Percentiles rank a stretch among this genome's conserved stretches.
phyloP scores from a whole-genome alignment of 768 basidiomycete species.

The Peribolospora kevripleyi region DNA sequence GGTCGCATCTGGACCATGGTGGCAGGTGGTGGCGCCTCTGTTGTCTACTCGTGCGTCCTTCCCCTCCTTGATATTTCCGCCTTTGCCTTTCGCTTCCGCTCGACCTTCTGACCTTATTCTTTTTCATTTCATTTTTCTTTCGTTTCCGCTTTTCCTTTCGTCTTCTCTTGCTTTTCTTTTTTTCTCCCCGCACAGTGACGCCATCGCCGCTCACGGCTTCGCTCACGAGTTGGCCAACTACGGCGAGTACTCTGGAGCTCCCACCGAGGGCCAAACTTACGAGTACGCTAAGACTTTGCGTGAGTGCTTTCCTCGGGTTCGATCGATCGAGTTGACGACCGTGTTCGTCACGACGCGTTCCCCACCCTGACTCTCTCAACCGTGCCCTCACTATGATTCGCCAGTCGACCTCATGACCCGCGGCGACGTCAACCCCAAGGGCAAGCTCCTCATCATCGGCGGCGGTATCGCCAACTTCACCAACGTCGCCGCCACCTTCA shows the following conservation, averaged over 20 bases:
- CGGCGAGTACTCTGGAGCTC: slow-evolving; percentile 96
- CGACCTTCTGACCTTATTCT: not conserved
- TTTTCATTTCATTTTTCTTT: not conserved
- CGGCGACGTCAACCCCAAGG: slow-evolving; percentile 40
- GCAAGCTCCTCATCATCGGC: slow-evolving; percentile 98
- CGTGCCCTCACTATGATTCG: not conserved
- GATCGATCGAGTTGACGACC: not conserved
- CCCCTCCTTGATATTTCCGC: not conserved
- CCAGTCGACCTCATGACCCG: slow-evolving; percentile 83
- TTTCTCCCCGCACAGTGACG: slow-evolving; percentile 24
- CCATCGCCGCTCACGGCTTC: slow-evolving; percentile 74
- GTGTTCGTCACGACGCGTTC: not conserved
- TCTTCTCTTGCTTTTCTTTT: not conserved
- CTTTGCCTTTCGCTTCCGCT: not conserved
- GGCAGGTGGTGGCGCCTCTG: slow-evolving; percentile 72
- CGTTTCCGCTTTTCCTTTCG: too few relatives aligned
- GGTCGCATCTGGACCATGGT: slow-evolving; percentile 99
- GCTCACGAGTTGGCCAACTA: slow-evolving; percentile 98
- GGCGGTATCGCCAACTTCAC: slow-evolving; percentile 99
- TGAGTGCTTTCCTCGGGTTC: slow-evolving; percentile 22
- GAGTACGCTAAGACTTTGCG: slow-evolving; percentile 98
- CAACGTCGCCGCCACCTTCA: slow-evolving; percentile 97
- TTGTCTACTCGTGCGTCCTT: slow-evolving; percentile 30
- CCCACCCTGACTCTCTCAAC: not conserved
- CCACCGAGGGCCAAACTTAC: slow-evolving; percentile 92